These are phyloP conservation scores for Gillenia trifoliata DNA, from an alignment of 306 rosid genomes.

Conservation along the genomic window DNA sequence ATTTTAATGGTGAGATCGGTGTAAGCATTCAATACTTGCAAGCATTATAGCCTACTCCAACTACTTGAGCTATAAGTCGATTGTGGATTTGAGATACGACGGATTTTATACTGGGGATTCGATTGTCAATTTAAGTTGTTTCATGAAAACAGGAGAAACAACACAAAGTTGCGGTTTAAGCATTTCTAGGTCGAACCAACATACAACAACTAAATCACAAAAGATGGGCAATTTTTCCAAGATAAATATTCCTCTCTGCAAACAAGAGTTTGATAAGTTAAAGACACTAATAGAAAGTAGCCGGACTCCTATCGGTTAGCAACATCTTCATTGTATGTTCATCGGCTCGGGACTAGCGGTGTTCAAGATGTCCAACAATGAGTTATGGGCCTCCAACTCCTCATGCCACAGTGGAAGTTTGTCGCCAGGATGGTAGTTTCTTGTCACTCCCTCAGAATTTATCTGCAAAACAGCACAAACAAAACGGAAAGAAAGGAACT, in stretches of 20 bases:
- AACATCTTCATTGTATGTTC: constrained; percentile 46
- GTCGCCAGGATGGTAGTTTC: constrained; percentile 79
- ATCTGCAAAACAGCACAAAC: constrained; percentile 40
- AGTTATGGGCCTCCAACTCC: constrained; percentile 75
- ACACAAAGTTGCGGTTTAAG: neutral
- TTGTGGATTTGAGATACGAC: no score
- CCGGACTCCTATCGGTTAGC: constrained; percentile 5
- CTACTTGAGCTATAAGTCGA: neutral
- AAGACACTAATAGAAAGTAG: constrained; percentile 4
- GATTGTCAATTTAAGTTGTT: neutral
- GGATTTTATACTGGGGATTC: neutral
- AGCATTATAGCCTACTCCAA: no score
- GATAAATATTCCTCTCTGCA: neutral
- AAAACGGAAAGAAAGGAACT: neutral
- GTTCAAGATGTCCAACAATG: constrained; percentile 69
- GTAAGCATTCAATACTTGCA: no score
- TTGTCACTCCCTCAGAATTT: constrained; percentile 84
- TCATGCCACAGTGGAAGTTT: constrained; percentile 88
- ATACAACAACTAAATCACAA: constrained; percentile 16
- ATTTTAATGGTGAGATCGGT: no score
- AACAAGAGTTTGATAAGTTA: neutral
- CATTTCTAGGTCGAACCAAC: constrained; percentile 3
- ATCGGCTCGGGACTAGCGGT: constrained; percentile 65
- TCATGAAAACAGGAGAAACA: neutral
- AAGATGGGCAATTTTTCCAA: neutral